These are phyloP conservation scores for Acacia melanoxylon DNA, from an alignment of 306 rosid species.

Conservation along the genomic window DNA sequence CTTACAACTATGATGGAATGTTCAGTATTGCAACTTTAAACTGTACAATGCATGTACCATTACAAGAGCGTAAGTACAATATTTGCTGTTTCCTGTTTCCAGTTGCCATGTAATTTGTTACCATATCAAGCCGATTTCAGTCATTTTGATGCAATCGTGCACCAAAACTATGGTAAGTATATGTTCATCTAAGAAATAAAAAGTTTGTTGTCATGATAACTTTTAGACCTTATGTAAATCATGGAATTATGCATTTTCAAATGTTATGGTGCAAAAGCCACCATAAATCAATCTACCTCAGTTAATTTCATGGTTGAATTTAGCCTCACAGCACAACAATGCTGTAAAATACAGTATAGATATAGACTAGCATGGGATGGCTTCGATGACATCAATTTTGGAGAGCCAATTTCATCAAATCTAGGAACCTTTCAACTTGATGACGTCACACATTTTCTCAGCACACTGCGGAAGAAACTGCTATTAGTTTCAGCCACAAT, in stretches of 20 bases:
- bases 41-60: not conserved
- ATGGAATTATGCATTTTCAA: not conserved
- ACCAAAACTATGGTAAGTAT: not conserved
- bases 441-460: not conserved
- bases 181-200: not conserved
- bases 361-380: not conserved
- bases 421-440: not conserved
- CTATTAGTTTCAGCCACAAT: not conserved
- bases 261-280: not conserved
- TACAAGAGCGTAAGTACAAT: not conserved
- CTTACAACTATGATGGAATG: not conserved
- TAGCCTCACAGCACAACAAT: not conserved
- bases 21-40: not conserved
- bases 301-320: not conserved
- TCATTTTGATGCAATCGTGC: not conserved
- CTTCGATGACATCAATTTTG: not conserved
- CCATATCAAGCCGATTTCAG: not conserved
- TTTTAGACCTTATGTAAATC: not conserved
- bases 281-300: not conserved
- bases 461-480: not conserved
- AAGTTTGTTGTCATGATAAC: not conserved
- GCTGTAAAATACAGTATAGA: not conserved
- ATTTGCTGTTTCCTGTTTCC: not conserved
- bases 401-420: not conserved
- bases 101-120: not conserved